Percentiles rank a stretch among this genome's conserved stretches.
phyloP scores from a whole-genome alignment of 495 filamentous ascomycete species.

The Aspergillus nidulans region DNA sequence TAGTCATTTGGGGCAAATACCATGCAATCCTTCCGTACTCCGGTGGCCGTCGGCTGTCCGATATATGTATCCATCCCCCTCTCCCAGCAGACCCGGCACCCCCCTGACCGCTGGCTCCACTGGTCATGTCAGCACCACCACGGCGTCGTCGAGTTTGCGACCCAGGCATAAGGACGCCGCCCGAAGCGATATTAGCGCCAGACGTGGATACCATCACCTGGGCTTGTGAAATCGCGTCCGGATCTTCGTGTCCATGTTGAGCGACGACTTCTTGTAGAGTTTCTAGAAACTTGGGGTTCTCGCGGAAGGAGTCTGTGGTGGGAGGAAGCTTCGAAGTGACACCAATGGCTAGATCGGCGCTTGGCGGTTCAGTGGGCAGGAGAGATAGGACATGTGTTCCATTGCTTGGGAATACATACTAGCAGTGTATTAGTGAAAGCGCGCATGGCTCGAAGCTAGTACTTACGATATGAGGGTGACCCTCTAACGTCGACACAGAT shows the following conservation, averaged over 20 bases:
- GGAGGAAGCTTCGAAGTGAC: constrained; percentile 69
- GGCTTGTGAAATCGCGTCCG: constrained; percentile 68
- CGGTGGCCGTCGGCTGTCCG: constrained; percentile 74
- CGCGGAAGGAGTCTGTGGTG: constrained; percentile 67
- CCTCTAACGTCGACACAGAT: constrained; percentile 48
- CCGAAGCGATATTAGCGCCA: constrained; percentile 64
- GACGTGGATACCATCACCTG: constrained; percentile 72
- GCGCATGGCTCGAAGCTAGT: neutral
- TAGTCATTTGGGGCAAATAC: constrained; percentile 19
- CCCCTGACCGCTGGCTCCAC: constrained; percentile 76
- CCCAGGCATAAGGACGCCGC: constrained; percentile 57
- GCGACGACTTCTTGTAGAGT: constrained; percentile 72
- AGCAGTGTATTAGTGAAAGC: constrained; percentile 17
- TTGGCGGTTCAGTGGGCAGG: constrained; percentile 70
- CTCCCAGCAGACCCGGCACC: constrained; percentile 76
- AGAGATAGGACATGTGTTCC: constrained; percentile 61
- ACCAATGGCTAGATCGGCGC: constrained; percentile 66
- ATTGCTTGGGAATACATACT: constrained; percentile 66
- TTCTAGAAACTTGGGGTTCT: constrained; percentile 70
- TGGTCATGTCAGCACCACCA: constrained; percentile 55
- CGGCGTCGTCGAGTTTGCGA: constrained; percentile 34
- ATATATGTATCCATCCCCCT: constrained; percentile 88
- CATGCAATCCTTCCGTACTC: constrained; percentile 89
- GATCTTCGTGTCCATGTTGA: constrained; percentile 67
- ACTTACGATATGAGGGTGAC: constrained; percentile 53